Base-by-base conservation (phyloP, 768 basidiomycete species). In the Kwoniella sp. region DNA sequence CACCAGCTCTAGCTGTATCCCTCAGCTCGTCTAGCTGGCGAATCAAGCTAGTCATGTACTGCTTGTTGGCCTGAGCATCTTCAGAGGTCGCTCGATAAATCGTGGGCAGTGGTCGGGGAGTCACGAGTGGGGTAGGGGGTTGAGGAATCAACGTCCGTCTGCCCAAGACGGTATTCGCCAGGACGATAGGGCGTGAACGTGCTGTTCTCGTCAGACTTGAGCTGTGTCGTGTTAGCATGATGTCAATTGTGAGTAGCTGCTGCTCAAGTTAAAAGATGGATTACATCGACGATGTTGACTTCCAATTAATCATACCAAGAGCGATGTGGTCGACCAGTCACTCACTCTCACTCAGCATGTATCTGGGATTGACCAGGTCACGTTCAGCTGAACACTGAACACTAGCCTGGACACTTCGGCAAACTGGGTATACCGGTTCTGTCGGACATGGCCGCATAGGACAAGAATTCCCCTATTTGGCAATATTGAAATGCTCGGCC, bases 141-240 rank as follows among this genome's bases (percentile, higher is more conserved):
- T 72, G 72, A 12, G 72, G 50, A 36, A 77, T 74, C 22, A 77
- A 62, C 10, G 70, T 72, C 44, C 74, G 55, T 13, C 55, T 53
- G 24, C 26, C 26, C 9, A 49, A 10, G 46, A 47, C 17, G 25
- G 22, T 13, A n/a, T 17, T 15, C 17, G 56, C 12, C 13, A 44
- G 26, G 57, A 10, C 17, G 26, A n/a, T 13, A 0, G 26, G 19
- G 6, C 48, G 21, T 8, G 7, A 29, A n/a, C 40, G 27, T 13
- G 49, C n/a, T 0, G 46, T 5, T 25, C 57, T 17, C 17, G 47
- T 58, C 24, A 58, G n/a, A 22, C 33, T 58, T 22, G 47, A 49
- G 25, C n/a, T n/a, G 15, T 9, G 30, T 19, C 4, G n/a, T 1
- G 25, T 21, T 26, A 9, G 55, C 40, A 30, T 26, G 25, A 29